These are phyloP conservation scores for Neurospora crassa DNA, from an alignment of 2,329 filamentous ascomycete species.

Conservation along the genomic window DNA sequence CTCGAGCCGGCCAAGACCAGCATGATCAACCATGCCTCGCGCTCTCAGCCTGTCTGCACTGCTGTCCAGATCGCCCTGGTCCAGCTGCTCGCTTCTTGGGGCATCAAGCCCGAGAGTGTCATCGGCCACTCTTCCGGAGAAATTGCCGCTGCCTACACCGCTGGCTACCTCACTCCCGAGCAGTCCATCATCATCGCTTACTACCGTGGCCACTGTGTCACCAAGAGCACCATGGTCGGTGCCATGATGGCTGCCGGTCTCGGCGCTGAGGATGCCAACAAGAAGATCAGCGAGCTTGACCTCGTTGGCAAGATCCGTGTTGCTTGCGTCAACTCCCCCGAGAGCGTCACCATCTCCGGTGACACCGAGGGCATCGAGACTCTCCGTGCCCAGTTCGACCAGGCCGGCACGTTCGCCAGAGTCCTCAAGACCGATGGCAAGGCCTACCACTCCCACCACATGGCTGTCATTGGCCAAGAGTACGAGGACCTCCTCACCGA, in stretches of 20 bases:
- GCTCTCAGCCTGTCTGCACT: conserved; percentile 26
- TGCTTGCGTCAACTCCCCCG: conserved; percentile 8
- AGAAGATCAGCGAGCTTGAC: not conserved
- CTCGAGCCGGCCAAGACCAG: conserved; percentile 2
- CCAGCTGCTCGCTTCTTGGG: conserved; percentile 24
- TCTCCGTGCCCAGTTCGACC: conserved; percentile 15
- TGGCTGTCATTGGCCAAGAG: conserved; percentile 15
- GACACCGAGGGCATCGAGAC: conserved; percentile 19
- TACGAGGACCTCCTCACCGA: conserved; percentile 1
- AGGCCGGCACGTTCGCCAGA: conserved; percentile 21
- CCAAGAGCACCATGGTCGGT: conserved; percentile 12
- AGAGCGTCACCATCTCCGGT: conserved; percentile 6
- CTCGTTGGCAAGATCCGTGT: not conserved
- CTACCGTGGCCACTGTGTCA: conserved; percentile 27
- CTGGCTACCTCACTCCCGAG: conserved; percentile 24
- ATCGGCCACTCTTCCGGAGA: conserved; percentile 36
- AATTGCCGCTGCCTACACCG: conserved; percentile 34
- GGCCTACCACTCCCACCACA: conserved; percentile 32
- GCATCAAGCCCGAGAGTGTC: conserved; percentile 24
- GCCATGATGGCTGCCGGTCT: conserved; percentile 9
- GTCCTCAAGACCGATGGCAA: conserved; percentile 25
- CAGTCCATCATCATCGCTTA: conserved; percentile 30
- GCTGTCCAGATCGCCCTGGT: conserved; percentile 32
- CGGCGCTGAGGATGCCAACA: not conserved
- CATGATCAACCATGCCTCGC: conserved; percentile 13